Evolutionary conservation across 169 alveolate species (phyloP).

Genomic region (Amoebophrya sp.): DNA sequence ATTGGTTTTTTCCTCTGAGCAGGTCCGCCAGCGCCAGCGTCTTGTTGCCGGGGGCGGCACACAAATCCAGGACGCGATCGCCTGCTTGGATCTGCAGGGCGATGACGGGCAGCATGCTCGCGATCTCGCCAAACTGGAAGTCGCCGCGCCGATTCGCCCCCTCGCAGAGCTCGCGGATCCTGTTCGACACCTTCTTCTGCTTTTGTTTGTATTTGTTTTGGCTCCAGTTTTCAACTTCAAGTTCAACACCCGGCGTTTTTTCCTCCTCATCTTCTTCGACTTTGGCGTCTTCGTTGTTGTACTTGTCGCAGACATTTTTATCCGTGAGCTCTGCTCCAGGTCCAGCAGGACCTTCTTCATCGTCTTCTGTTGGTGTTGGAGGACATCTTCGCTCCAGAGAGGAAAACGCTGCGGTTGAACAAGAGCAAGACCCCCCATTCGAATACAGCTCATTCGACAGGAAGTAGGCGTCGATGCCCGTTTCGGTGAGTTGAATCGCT

Average conservation of each 20-base stretch:
- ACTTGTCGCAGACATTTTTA: neutral
- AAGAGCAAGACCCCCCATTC: too few species aligned
- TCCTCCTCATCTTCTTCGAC: too few species aligned
- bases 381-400: neutral
- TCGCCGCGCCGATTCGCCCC: neutral
- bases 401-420: too few species aligned
- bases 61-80: conserved; percentile 48
- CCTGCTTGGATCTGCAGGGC: neutral
- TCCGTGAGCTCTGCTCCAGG: too few species aligned
- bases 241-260: too few species aligned
- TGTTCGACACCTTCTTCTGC: neutral
- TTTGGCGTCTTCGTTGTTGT: too few species aligned
- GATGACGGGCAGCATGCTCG: conserved; percentile 5
- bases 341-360: too few species aligned
- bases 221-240: neutral
- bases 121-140: conserved; percentile 1
- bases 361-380: neutral
- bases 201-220: neutral
- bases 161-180: neutral
- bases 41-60: conserved; percentile 74
- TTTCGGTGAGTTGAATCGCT: too few species aligned
- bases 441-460: too few species aligned
- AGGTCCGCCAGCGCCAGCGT: conserved; percentile 23
- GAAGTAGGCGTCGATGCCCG: too few species aligned
- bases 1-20: too few species aligned